Percentiles rank a stretch among this genome's conserved stretches.
Evolutionary conservation across 2,329 filamentous ascomycete genomes (phyloP).

Genomic region (Cladosporium sp.): DNA sequence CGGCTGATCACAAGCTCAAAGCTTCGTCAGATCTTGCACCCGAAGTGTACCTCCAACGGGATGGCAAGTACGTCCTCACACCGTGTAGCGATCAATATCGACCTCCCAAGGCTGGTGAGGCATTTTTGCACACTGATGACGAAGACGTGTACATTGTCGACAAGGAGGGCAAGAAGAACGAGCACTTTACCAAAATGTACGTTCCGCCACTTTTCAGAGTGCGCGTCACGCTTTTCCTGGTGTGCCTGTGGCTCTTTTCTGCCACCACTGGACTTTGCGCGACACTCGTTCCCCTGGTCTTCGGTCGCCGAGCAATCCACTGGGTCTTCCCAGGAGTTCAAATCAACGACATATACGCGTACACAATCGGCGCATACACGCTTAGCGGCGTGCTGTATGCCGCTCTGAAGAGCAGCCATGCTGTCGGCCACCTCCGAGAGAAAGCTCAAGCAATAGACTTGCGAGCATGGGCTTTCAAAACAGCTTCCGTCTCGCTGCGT

Average conservation of each 20-base stretch:
- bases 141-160: conserved; percentile 39
- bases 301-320: conserved; percentile 76
- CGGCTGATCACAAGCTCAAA: conserved; percentile 6
- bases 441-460: conserved; percentile 20
- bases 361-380: conserved; percentile 82
- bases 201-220: conserved; percentile 81
- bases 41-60: conserved; percentile 39
- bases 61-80: conserved; percentile 84
- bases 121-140: conserved; percentile 78
- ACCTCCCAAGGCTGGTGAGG: conserved; percentile 75
- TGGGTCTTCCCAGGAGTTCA: conserved; percentile 68
- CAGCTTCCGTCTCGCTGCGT: conserved; percentile 27
- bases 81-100: conserved; percentile 93
- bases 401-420: conserved; percentile 20
- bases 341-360: conserved; percentile 95
- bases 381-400: conserved; percentile 66
- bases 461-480: conserved; percentile 21
- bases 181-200: conserved; percentile 53
- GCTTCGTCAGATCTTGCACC: conserved; percentile 26
- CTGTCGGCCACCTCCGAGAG: conserved; percentile 13
- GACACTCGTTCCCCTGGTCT: conserved; percentile 79
- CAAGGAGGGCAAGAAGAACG: conserved; percentile 34
- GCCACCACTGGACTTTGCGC: conserved; percentile 79
- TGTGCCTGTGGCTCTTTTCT: conserved; percentile 90
- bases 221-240: conserved; percentile 78